Evolutionary conservation across 2,329 filamentous ascomycete species (phyloP), one percentile per base, ranked within the genome.

Genomic region (Pseudogymnoascus sp.): DNA sequence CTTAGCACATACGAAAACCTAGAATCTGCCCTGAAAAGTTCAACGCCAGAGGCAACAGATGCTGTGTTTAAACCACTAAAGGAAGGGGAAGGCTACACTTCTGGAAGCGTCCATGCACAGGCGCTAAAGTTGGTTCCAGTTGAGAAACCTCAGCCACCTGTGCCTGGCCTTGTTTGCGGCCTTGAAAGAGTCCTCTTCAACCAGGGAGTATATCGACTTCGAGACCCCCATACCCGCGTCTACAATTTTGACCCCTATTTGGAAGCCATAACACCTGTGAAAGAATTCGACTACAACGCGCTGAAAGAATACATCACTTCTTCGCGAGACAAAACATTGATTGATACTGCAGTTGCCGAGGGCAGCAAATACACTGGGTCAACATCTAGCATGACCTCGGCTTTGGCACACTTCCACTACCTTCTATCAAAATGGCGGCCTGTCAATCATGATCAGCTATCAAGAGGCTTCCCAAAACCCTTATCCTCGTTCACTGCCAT

Each of bases 171-270:
- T 25, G 70, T 71, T 10, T 73, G 74, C 64, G 73, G 73, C 8
- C 64, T 75, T 31, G 73, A 75, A 62, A 69, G 73, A 43, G 93
- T 96, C n/a, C 79, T 99, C 2, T 99, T 99, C 82, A 99, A 97
- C 71, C 89, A 89, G 1, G 93, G 95, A 21, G 90, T 97, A 39
- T 96, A 97, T 74, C 88, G 91, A 61, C 83, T 99, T 62, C 93
- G 96, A 76, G 95, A 99, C 74, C 87, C 89, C 23, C 85, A 91
- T 65, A 92, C 93, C 41, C 84, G 87, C 16, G 92, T 98, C 6
- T 99, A 87, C 81, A 99, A 99, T 74, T 99, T 99, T 71, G 93
- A 99, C 73, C 95, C 96, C 0, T 97, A 97, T 72, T 82, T 99
- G 19, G 86, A 92, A 66, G 87, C 86, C 62, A 96, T 99, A 70